phyloP scores from a whole-genome alignment of 352 stramenopile species.

The Phytopythium chamaehyphon region DNA sequence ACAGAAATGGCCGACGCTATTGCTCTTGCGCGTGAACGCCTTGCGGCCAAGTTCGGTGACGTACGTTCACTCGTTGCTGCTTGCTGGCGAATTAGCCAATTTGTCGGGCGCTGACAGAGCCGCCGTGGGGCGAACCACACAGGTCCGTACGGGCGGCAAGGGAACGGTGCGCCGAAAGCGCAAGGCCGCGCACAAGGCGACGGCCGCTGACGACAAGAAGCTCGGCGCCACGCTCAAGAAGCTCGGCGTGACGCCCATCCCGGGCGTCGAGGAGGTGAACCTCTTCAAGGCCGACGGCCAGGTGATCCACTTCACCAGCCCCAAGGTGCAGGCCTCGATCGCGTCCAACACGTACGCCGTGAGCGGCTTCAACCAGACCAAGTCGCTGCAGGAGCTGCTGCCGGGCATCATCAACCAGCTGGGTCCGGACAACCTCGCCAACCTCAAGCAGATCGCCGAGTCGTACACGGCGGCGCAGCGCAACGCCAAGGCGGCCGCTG shows the following conservation, averaged over 20 bases:
- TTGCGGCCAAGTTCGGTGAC: constrained; percentile 84
- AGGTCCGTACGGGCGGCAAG: constrained; percentile 94
- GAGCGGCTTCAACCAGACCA: constrained; percentile 92
- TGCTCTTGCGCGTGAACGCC: constrained; percentile 81
- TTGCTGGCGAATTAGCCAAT: not conserved
- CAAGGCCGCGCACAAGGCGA: constrained; percentile 91
- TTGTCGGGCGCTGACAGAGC: not conserved
- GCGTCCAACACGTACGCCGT: constrained; percentile 98
- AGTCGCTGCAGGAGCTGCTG: constrained; percentile 96
- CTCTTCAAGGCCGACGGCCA: constrained; percentile 99
- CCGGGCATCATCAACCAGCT: constrained; percentile 98
- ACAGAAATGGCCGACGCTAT: constrained; percentile 87
- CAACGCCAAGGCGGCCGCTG: constrained; percentile 64
- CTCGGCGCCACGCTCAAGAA: constrained; percentile 97
- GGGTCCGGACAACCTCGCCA: constrained; percentile 95
- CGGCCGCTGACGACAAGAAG: constrained; percentile 97
- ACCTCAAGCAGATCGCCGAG: constrained; percentile 94
- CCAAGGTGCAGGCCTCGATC: constrained; percentile 98
- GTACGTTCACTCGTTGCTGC: constrained; percentile 13
- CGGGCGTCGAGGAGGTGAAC: constrained; percentile 99
- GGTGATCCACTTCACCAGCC: constrained; percentile 97
- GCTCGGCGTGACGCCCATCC: constrained; percentile 97
- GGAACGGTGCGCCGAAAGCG: constrained; percentile 96
- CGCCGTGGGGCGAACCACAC: not conserved
- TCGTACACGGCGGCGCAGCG: constrained; percentile 81